Base-by-base conservation (phyloP, 257 asterid species). In the Solanum arcanum region DNA sequence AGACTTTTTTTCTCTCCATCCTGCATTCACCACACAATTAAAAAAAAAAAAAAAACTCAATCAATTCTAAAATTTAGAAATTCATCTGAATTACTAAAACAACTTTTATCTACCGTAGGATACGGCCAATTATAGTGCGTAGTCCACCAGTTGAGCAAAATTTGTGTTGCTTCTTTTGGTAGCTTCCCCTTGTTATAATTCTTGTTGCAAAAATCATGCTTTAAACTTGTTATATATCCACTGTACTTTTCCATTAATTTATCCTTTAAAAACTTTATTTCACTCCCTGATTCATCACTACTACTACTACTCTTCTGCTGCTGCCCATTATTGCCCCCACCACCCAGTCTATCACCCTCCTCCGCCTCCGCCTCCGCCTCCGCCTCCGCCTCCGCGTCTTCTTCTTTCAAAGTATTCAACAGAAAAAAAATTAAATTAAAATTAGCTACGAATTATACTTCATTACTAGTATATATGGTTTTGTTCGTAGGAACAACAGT, bases 91-190 rank as follows among this genome's bases (percentile, higher is more conserved):
- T 37, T 37, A 37, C 39, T 37, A 5, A 37, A 37, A 37, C 6
- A 1, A 37, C 39, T 37, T 37, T 37, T 37, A 37, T 37, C 39
- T 37, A 37, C 39, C 39, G 88, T 75, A 35, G 88, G 88, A 62
- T 86, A 86, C 25, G 88, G 88, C 88, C 88, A 86, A 60, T 77
- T 86, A 69, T 86, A 86, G 86, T 86, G 86, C 31, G 37, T n/a
- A 13, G 59, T 80, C 88, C 88, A 86, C 88, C 88, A 86, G 41
- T 77, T 62, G 0, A 60, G 77, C 88, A 86, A 47, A 25, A 56
- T 86, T 77, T 86, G 80, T 23, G 52, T 62, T 66, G 88, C 88
- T 77, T 86, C 88, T 77, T 12, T 86, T 18, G 88, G 88, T 10
- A 86, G 80, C 3, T 86, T 86, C 23, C 86, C 88, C 77, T 86